Evolutionary conservation across 768 basidiomycete species (phyloP), one percentile per base, ranked within the genome.

Genomic region (Hypsizygus marmoreus): DNA sequence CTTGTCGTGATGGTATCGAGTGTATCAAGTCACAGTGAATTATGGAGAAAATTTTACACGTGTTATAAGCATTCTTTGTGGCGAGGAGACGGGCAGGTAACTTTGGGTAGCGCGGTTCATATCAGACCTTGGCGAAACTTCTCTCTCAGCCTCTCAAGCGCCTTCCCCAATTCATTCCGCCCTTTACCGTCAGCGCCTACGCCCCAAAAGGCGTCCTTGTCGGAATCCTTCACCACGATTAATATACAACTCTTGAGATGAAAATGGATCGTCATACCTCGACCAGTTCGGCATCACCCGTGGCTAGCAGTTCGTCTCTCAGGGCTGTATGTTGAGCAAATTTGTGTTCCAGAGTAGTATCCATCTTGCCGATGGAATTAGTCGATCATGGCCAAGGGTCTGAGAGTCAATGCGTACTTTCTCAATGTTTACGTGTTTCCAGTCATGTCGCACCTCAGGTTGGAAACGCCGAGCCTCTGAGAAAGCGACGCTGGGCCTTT

Each of bases 131-230:
- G 68, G 58, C 77, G 80, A 42, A 86, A 65, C 59, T 74, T 76
- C 36, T 69, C 64, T 50, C 87, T 72, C 53, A 89, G 66, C 51
- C 83, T 76, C 53, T 80, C 76, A 9, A 88, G 73, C 9, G 82
- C 80, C 59, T 82, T 86, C 31, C 87, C 88, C 24, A 89, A 77
- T 61, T 89, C 84, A 51, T 89, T 89, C 30, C 80, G 77, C 16
- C 87, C 87, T 55, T 72, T 67, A 20, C 75, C 68, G 60, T 89
- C 82, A 29, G 76, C 70, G 4, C 87, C 87, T 49, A 81, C 64
- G n/a, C 87, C 87, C 86, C 87, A 89, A 64, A 88, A 88, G 30
- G 84, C 72, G 61, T 89, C 87, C 51, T 80, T 83, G 47, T 82
- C 81, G n/a, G 84, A 87, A 57, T 85, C 77, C 84, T 86, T 49